A percentile compares a stretch with the other conserved stretches of the same genome.
phyloP scores from a whole-genome alignment of 805 yeast species.

The Aciculoconidium aculeatum region DNA sequence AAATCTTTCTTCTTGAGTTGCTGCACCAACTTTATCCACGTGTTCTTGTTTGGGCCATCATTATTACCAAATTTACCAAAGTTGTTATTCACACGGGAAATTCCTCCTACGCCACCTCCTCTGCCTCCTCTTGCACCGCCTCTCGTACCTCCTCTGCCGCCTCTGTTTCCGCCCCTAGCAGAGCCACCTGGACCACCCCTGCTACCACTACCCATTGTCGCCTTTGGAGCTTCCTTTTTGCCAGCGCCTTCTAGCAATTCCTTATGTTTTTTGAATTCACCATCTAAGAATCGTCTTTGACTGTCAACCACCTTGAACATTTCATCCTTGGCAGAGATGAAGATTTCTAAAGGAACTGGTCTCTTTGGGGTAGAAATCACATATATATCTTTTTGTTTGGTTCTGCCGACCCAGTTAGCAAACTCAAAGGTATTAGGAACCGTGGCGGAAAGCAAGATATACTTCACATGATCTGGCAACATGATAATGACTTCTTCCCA shows the following conservation, averaged over 20 bases:
- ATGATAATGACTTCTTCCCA: conserved; percentile 99
- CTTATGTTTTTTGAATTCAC: conserved; percentile 57
- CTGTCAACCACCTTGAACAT: conserved; percentile 70
- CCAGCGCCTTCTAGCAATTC: conserved; percentile 41
- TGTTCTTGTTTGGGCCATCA: conserved; percentile 71
- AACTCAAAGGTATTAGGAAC: conserved; percentile 98
- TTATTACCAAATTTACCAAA: conserved; percentile 30
- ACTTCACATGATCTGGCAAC: conserved; percentile 94
- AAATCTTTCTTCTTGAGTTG: conserved; percentile 59
- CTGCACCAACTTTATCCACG: conserved; percentile 73
- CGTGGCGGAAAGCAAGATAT: conserved; percentile 88
- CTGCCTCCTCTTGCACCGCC: conserved; percentile 17
- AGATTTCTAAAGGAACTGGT: conserved; percentile 91
- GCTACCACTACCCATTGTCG: conserved; percentile 33
- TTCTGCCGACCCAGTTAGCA: conserved; percentile 98
- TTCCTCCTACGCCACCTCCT: conserved; percentile 17
- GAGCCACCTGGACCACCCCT: conserved; percentile 40
- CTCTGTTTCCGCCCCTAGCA: conserved; percentile 40
- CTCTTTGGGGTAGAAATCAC: conserved; percentile 95
- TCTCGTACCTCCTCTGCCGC: conserved; percentile 14
- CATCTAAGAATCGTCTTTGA: conserved; percentile 60
- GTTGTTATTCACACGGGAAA: conserved; percentile 24
- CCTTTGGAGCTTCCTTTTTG: conserved; percentile 33
- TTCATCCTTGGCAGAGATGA: conserved; percentile 74
- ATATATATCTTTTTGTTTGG: conserved; percentile 91